These are phyloP conservation scores for Aureobasidium sp. DNA, from an alignment of 2,329 filamentous ascomycete genomes.

Conservation along the genomic window DNA sequence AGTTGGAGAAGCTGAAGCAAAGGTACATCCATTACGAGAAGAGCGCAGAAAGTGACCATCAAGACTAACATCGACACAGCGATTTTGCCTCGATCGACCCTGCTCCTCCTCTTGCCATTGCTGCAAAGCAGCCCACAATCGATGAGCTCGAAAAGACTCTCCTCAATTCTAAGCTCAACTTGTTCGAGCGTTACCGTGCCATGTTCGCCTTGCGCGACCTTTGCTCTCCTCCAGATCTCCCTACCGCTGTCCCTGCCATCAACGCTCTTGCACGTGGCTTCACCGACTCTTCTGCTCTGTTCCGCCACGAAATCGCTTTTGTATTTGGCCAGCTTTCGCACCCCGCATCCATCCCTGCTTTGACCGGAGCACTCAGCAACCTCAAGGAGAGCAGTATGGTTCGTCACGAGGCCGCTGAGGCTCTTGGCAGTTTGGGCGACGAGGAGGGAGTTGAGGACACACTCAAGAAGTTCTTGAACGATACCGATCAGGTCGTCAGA, in stretches of 20 bases:
- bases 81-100: conserved; percentile 95
- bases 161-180: conserved; percentile 68
- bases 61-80: conserved; percentile 43
- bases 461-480: conserved; percentile 74
- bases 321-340: conserved; percentile 96
- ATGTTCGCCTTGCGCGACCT: conserved; percentile 98
- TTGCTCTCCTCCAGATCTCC: conserved; percentile 83
- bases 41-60: not conserved
- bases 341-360: conserved; percentile 88
- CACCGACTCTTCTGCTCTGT: conserved; percentile 78
- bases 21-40: conserved; percentile 51
- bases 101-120: conserved; percentile 75
- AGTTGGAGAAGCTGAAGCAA: conserved; percentile 68
- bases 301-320: conserved; percentile 96
- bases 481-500: conserved; percentile 85
- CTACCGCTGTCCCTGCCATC: conserved; percentile 82
- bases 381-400: conserved; percentile 88
- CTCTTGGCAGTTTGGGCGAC: conserved; percentile 85
- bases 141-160: conserved; percentile 68
- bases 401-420: conserved; percentile 93
- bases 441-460: conserved; percentile 88
- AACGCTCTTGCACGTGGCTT: conserved; percentile 80
- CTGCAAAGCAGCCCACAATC: conserved; percentile 56
- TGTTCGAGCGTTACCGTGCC: conserved; percentile 91
- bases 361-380: conserved; percentile 72